Conservation (phyloP, 2,329 filamentous ascomycete genomes). For the Bipolaris zeicola region DNA sequence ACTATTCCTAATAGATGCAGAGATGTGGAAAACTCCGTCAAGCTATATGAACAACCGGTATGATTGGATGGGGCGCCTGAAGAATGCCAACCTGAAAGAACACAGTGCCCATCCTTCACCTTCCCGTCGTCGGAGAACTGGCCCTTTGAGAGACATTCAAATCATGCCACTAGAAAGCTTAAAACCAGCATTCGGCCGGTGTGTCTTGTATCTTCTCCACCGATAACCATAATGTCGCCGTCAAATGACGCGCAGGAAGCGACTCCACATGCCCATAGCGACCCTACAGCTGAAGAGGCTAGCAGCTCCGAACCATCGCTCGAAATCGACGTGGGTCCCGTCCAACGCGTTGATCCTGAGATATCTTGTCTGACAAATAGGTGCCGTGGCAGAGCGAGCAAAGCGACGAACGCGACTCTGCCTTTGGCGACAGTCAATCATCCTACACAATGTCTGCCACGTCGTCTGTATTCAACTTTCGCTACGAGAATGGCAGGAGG, state of each 20-base stretch:
- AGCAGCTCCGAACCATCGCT: constrained; percentile 33
- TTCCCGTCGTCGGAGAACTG: constrained; percentile 15
- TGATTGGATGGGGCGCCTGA: constrained; percentile 16
- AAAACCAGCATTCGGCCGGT: neutral
- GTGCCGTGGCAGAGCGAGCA: constrained; percentile 15
- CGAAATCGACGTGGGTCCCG: constrained; percentile 34
- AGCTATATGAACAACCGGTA: neutral
- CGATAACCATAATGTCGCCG: constrained; percentile 1
- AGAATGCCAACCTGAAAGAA: constrained; percentile 6
- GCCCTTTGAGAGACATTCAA: constrained; percentile 8
- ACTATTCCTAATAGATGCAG: constrained; percentile 11
- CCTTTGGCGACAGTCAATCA: constrained; percentile 9
- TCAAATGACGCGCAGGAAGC: constrained; percentile 2
- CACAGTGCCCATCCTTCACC: constrained; percentile 10
- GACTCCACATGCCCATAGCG: constrained; percentile 3
- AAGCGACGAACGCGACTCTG: constrained; percentile 35
- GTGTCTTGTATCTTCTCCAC: neutral
- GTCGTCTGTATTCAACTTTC: constrained; percentile 38
- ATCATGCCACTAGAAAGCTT: constrained; percentile 1
- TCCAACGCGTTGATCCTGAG: constrained; percentile 7
- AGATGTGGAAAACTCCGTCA: constrained; percentile 10
- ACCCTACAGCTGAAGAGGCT: constrained; percentile 22
- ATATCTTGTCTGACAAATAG: constrained; percentile 17
- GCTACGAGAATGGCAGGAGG: constrained; percentile 39
- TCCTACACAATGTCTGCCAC: constrained; percentile 40